Evolutionary conservation across 1,139 yeast species (phyloP).

Genomic region (Pichia sp.): DNA sequence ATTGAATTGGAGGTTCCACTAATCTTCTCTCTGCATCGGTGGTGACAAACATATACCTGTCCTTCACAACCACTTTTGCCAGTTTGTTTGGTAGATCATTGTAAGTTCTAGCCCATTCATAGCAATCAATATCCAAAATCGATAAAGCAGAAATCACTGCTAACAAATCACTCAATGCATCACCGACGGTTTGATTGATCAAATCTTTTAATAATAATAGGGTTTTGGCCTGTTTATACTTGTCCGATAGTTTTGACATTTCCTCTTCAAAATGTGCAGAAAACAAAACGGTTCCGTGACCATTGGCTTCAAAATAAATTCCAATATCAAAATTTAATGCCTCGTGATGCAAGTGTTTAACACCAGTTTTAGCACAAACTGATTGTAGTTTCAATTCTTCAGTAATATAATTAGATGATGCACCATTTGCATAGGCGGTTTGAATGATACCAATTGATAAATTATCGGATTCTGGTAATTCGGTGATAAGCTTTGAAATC

Average conservation of each 20-base stretch:
- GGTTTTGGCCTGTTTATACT: conserved; percentile 26
- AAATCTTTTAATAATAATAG: conserved; percentile 32
- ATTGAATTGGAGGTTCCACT: conserved; percentile 67
- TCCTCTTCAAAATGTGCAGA: conserved; percentile 43
- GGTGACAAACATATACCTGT: conserved; percentile 71
- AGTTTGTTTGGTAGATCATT: conserved; percentile 81
- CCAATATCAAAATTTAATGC: conserved; percentile 84
- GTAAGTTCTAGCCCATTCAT: conserved; percentile 71
- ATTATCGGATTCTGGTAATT: conserved; percentile 14
- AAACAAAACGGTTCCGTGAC: conserved; percentile 96
- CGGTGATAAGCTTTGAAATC: conserved; percentile 13
- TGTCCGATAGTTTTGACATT: conserved; percentile 15
- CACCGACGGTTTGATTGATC: conserved; percentile 96
- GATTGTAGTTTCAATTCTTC: conserved; percentile 66
- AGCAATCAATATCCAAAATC: conserved; percentile 35
- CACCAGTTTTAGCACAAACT: conserved; percentile 90
- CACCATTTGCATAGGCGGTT: conserved; percentile 96
- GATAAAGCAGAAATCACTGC: conserved; percentile 62
- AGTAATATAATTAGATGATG: conserved; percentile 67
- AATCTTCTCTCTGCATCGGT: conserved; percentile 86
- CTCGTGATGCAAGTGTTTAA: conserved; percentile 84
- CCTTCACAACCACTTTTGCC: conserved; percentile 74
- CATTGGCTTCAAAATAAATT: conserved; percentile 95
- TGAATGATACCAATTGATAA: conserved; percentile 80
- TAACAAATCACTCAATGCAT: conserved; percentile 84